Evolutionary conservation across 2,329 filamentous ascomycete genomes (phyloP).

Genomic region (Tolypocladium ovalisporum): DNA sequence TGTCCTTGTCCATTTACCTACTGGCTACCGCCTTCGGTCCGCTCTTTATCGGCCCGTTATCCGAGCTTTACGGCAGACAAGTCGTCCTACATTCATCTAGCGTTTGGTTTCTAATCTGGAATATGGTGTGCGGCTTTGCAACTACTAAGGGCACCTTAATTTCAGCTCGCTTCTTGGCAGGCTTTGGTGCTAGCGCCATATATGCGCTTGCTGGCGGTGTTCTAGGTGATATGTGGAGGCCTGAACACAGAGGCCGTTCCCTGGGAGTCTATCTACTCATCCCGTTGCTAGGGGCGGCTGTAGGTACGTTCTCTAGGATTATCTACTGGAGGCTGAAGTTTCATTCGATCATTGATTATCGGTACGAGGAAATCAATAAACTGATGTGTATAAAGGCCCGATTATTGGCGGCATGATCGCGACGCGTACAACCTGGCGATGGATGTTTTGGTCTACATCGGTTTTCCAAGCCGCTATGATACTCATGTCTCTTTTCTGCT

Average conservation of each 20-base stretch:
- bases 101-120: constrained; percentile 38
- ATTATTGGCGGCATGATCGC: constrained; percentile 29
- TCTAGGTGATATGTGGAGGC: constrained; percentile 33
- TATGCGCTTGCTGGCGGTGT: constrained; percentile 35
- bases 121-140: constrained; percentile 32
- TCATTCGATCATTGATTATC: no score
- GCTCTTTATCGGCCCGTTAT: constrained; percentile 30
- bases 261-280: constrained; percentile 25
- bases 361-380: no score
- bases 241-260: constrained; percentile 32
- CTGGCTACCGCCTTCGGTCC: constrained; percentile 32
- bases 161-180: constrained; percentile 32
- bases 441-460: constrained; percentile 34
- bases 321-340: no score
- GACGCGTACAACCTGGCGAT: constrained; percentile 26
- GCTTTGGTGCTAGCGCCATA: constrained; percentile 34
- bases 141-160: constrained; percentile 28
- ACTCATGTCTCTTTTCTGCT: constrained; percentile 17
- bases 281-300: constrained; percentile 26
- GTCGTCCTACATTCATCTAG: constrained; percentile 31
- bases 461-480: constrained; percentile 27
- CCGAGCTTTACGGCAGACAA: constrained; percentile 36
- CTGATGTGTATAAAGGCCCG: constrained; percentile 12
- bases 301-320: constrained; percentile 10
- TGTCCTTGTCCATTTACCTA: constrained; percentile 34